These are phyloP conservation scores for Panus rudis DNA, from an alignment of 768 basidiomycete genomes.

Conservation along the genomic window DNA sequence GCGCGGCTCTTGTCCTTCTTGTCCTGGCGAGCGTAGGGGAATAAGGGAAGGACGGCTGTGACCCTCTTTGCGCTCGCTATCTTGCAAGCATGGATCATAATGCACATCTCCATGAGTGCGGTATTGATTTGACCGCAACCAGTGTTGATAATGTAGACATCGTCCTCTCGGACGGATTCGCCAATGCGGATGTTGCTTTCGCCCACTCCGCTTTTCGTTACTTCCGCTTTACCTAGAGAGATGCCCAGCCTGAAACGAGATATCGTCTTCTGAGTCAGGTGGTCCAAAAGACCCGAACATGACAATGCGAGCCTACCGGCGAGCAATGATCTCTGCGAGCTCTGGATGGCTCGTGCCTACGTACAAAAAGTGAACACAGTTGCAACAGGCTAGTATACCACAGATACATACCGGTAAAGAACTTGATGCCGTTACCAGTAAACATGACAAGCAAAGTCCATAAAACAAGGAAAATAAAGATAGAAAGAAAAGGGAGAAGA, in stretches of 20 bases:
- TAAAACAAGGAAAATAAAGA: slow-evolving; percentile 22
- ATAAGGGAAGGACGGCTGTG: slow-evolving; percentile 96
- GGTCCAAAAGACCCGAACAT: too few species aligned
- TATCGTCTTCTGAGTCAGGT: too few species aligned
- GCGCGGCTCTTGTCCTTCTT: slow-evolving; percentile 99
- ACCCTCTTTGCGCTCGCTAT: slow-evolving; percentile 98
- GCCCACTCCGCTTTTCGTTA: slow-evolving; percentile 83
- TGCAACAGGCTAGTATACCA: slow-evolving; percentile 1
- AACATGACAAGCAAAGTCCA: slow-evolving; percentile 35
- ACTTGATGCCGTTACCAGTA: slow-evolving; percentile 51
- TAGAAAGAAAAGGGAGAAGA: slow-evolving; percentile 15
- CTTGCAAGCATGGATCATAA: slow-evolving; percentile 99
- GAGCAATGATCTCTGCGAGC: slow-evolving; percentile 88
- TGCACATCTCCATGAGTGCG: slow-evolving; percentile 95
- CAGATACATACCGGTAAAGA: slow-evolving; percentile 44
- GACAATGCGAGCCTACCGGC: slow-evolving; percentile 53
- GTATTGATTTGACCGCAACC: slow-evolving; percentile 85
- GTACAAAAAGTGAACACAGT: slow-evolving; percentile 5
- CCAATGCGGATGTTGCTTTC: slow-evolving; percentile 89
- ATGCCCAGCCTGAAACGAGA: slow-evolving; percentile 67
- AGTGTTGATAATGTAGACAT: slow-evolving; percentile 98
- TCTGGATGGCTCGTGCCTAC: slow-evolving; percentile 93
- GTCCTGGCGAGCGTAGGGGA: slow-evolving; percentile 96
- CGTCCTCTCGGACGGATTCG: slow-evolving; percentile 95
- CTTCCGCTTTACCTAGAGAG: slow-evolving; percentile 79